Conservation (phyloP, 306 rosid species). For the Vigna trinervia region DNA sequence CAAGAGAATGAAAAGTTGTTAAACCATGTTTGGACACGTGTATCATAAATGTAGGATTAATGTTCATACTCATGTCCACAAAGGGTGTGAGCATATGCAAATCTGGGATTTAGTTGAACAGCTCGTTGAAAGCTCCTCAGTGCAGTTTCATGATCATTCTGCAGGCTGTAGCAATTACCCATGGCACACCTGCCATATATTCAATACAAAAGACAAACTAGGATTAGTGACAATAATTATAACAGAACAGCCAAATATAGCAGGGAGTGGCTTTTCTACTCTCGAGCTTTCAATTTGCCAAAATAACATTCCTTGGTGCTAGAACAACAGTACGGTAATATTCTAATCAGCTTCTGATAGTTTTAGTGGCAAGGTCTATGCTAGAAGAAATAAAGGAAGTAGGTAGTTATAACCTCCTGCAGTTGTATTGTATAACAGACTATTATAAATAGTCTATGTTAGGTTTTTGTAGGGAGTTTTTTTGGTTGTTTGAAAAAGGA, state of each 20-base stretch:
- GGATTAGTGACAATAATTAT: conserved; percentile 19
- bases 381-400: too few species aligned
- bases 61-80: conserved; percentile 93
- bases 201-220: conserved; percentile 34
- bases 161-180: conserved; percentile 67
- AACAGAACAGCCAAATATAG: not conserved
- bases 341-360: not conserved
- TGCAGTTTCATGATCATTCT: conserved; percentile 58
- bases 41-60: conserved; percentile 24
- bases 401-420: too few species aligned
- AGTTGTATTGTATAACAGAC: too few species aligned
- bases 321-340: conserved; percentile 25
- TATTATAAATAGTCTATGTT: too few species aligned
- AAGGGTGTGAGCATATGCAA: conserved; percentile 97
- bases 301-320: conserved; percentile 1
- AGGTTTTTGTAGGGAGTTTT: too few species aligned
- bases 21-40: conserved; percentile 30
- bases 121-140: conserved; percentile 96
- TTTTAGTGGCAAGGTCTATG: too few species aligned
- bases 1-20: conserved; percentile 35
- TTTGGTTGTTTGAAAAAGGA: too few species aligned
- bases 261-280: not conserved
- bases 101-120: conserved; percentile 85
- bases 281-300: not conserved
- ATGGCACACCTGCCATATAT: conserved; percentile 59